These are phyloP conservation scores for Trichoderma cornu-damae DNA, from an alignment of 2,329 filamentous ascomycete genomes.

Conservation along the genomic window DNA sequence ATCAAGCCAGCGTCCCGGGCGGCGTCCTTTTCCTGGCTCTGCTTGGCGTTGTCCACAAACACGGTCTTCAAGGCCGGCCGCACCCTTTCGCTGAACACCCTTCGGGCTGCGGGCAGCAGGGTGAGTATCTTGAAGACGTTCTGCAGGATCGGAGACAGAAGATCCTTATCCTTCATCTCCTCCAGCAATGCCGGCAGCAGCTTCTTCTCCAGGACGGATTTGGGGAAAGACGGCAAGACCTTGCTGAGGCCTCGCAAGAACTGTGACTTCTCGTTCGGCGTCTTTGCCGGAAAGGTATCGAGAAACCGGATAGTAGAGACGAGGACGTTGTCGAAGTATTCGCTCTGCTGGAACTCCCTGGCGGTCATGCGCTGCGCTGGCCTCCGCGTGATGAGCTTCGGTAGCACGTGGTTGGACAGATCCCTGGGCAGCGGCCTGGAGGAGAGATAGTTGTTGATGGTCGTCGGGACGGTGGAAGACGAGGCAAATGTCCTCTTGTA, in stretches of 20 bases:
- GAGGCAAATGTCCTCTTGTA: slow-evolving; percentile 82
- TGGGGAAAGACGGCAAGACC: slow-evolving; percentile 87
- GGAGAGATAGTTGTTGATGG: slow-evolving; percentile 78
- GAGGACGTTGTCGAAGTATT: slow-evolving; percentile 95
- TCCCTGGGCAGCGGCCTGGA: slow-evolving; percentile 75
- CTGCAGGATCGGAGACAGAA: slow-evolving; percentile 78
- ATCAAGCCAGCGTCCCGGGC: slow-evolving; percentile 85
- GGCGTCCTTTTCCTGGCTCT: slow-evolving; percentile 67
- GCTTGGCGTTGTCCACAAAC: slow-evolving; percentile 61
- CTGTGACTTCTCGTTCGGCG: slow-evolving; percentile 79
- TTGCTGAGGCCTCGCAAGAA: slow-evolving; percentile 86
- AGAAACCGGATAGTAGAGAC: slow-evolving; percentile 95
- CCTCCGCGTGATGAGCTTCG: slow-evolving; percentile 77
- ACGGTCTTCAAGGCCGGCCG: slow-evolving; percentile 80
- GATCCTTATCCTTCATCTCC: slow-evolving; percentile 86
- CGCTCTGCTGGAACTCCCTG: slow-evolving; percentile 86
- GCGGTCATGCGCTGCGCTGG: slow-evolving; percentile 85
- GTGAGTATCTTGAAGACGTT: slow-evolving; percentile 89
- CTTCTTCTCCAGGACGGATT: slow-evolving; percentile 91
- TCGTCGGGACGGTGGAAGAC: slow-evolving; percentile 70
- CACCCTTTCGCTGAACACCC: slow-evolving; percentile 78
- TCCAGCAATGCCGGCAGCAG: slow-evolving; percentile 83
- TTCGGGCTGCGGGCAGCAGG: slow-evolving; percentile 68
- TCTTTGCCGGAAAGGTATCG: slow-evolving; percentile 87
- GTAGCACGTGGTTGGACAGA: slow-evolving; percentile 68